Base-by-base conservation (phyloP, 2,329 filamentous ascomycete species). In the Ambrosiella xylebori region DNA sequence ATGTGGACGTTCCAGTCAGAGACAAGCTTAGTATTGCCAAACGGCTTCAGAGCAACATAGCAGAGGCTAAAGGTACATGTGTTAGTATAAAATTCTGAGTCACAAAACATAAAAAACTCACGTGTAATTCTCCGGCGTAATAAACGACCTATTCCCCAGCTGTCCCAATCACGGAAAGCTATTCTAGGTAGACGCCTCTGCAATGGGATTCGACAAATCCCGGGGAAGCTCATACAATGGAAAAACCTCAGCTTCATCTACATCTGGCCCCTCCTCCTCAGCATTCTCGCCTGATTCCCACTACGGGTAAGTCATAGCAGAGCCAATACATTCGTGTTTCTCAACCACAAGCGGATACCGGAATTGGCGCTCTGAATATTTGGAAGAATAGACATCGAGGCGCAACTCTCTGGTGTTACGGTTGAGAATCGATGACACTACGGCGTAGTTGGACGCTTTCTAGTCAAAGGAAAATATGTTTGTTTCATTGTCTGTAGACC, bases 331-430 rank as follows among this genome's bases (percentile, higher is more conserved):
- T 9, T 69, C 69, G 13, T 66, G 65, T 55, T 69, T 51, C 17
- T 71, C 71, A 2, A 68, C 61, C 3, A 66, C 62, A 0, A 68
- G 72, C 3, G 73, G 73, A 53, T 73, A 73, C 7, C 64, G 58
- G 73, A 73, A 76, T 4, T 45, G 15, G 38, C 68, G 63, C 1
- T 62, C 61, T 57, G 74, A 70, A 67, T 70, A 75, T 17, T 65
- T 63, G 1, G 60, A 62, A 3, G 70, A 67, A 58, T 72, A 74
- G 35, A 75, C 71, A 64, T 71, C 69, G 67, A 67, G 70, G 8
- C 69, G 67, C 2, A 70, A 64, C 50, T 71, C 64, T 13, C 62
- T 61, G 44, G 69, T 70, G 17, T 68, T 64, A 45, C 70, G 71
- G 7, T 63, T 64, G 12, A 70, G 63, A 38, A 63, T 61, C 1